Base-by-base conservation (phyloP, 2,329 filamentous ascomycete genomes). In the Colletotrichum sp. region DNA sequence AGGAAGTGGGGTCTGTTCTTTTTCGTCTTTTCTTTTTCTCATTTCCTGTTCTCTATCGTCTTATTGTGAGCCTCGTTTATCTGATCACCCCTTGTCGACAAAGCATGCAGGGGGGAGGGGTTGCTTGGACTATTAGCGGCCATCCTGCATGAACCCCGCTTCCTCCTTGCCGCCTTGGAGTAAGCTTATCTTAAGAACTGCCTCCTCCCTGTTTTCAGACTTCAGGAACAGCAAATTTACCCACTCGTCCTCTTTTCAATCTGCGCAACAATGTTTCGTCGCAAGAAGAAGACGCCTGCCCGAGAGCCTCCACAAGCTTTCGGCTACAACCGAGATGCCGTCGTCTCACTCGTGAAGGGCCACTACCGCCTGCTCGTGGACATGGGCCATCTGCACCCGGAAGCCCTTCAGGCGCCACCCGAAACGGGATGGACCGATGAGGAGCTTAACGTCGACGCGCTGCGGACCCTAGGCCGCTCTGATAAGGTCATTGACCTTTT, bases 401-500 rank as follows among this genome's bases (percentile, higher is more conserved):
- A 60, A 21, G 72, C 60, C 26, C 21, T 74, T 12, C 67, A 48
- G 48, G 15, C 24, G 36, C 72, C 72, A 15, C 28, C 52, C 16
- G 68, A 72, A 10, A 10, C 32, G 28, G 72, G 68, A 71, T 75
- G 72, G 72, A 7, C 67, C 21, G 32, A 75, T 10, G 48, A 24
- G 30, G 34, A 75, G 55, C 63, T 72, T 3, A 71, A 71, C 16
- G 63, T 75, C 16, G 68, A 64, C 24, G 55, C 68, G 26, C 55
- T 75, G 5, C 68, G 57, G 55, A 30, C n/a, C 8, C 68, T 75
- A 36, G 63, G 63, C 1, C 72, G 72, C 21, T 63, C 52, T 7
- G 72, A 75, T 2, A 55, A 18, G 61, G 72, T 72, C 21, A 72
- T 72, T n/a, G 72, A 75, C 55, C 61, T 75, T 9, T 18, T 72